These are phyloP conservation scores for Umbelopsis sp. DNA, from an alignment of 371 early-diverging fungal genomes.

Conservation along the genomic window DNA sequence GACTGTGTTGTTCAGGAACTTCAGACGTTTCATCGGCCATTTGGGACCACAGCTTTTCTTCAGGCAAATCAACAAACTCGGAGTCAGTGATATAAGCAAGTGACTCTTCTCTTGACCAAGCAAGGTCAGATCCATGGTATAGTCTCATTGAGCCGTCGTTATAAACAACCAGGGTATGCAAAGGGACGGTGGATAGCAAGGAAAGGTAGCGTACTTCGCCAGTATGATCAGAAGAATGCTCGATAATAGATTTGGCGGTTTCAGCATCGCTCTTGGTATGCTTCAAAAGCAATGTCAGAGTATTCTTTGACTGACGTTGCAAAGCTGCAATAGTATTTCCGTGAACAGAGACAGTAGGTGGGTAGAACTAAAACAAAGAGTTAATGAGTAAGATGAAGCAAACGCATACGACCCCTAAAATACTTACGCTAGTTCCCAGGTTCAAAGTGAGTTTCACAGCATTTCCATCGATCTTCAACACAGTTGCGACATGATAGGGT, in stretches of 20 bases:
- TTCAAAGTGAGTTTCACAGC: constrained; percentile 24
- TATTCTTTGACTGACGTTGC: not conserved
- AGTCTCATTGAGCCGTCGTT: constrained; percentile 64
- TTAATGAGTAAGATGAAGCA: not conserved
- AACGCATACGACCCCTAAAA: not conserved
- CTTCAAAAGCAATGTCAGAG: not conserved
- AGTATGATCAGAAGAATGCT: constrained; percentile 43
- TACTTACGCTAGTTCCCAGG: constrained; percentile 32
- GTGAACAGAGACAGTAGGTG: not conserved
- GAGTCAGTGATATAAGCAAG: constrained; percentile 70
- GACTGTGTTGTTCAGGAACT: constrained; percentile 48
- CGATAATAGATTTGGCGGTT: constrained; percentile 21
- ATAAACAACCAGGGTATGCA: constrained; percentile 49
- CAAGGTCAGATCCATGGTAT: constrained; percentile 36
- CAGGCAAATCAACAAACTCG: constrained; percentile 85
- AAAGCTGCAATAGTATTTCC: constrained; percentile 27
- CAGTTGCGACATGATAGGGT: constrained; percentile 1
- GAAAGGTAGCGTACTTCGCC: constrained; percentile 44
- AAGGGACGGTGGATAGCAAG: constrained; percentile 25
- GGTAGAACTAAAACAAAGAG: not conserved
- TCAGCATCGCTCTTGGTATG: constrained; percentile 21
- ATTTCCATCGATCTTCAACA: constrained; percentile 23
- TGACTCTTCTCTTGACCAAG: constrained; percentile 89
- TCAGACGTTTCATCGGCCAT: constrained; percentile 74
- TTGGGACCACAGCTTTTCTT: constrained; percentile 73